A percentile compares a stretch with the other conserved stretches of the same genome.
Conservation (phyloP, 306 rosid genomes). For the Dalbergia cultrata region DNA sequence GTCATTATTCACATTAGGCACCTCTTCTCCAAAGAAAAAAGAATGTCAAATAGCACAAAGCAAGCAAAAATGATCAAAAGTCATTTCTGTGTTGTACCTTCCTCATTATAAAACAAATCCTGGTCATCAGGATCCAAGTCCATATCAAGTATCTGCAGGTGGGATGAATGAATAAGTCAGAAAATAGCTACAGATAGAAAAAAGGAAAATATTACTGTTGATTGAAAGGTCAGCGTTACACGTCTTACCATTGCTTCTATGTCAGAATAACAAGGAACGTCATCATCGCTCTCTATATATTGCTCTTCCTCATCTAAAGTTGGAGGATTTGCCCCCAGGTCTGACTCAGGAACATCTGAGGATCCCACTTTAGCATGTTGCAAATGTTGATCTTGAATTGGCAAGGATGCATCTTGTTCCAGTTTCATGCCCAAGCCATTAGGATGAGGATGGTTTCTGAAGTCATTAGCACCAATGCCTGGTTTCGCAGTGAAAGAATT, state of each 20-base stretch:
- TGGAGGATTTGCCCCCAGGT: constrained; percentile 52
- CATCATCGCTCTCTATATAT: constrained; percentile 75
- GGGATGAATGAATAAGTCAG: constrained; percentile 17
- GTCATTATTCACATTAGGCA: neutral
- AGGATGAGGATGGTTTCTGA: constrained; percentile 53
- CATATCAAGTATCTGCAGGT: constrained; percentile 91
- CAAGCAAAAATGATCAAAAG: constrained; percentile 12
- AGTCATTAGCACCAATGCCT: constrained; percentile 49
- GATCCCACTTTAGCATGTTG: constrained; percentile 56
- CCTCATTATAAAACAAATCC: constrained; percentile 63
- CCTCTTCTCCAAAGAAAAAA: constrained; percentile 28
- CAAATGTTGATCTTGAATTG: constrained; percentile 56
- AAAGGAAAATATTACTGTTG: constrained; percentile 35
- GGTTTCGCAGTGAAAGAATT: constrained; percentile 56
- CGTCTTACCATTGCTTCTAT: constrained; percentile 90
- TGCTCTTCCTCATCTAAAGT: constrained; percentile 62
- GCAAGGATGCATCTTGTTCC: constrained; percentile 52
- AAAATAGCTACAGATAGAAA: constrained; percentile 20
- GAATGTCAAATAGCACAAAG: constrained; percentile 25
- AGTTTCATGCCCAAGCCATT: constrained; percentile 55
- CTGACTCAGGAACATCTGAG: constrained; percentile 49
- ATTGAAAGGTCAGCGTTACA: constrained; percentile 27
- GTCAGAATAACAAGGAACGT: constrained; percentile 88
- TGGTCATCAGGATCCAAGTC: constrained; percentile 91
- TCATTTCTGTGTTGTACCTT: constrained; percentile 64